Evolutionary conservation across 306 rosid species (phyloP).

Genomic region (Fagus crenata): DNA sequence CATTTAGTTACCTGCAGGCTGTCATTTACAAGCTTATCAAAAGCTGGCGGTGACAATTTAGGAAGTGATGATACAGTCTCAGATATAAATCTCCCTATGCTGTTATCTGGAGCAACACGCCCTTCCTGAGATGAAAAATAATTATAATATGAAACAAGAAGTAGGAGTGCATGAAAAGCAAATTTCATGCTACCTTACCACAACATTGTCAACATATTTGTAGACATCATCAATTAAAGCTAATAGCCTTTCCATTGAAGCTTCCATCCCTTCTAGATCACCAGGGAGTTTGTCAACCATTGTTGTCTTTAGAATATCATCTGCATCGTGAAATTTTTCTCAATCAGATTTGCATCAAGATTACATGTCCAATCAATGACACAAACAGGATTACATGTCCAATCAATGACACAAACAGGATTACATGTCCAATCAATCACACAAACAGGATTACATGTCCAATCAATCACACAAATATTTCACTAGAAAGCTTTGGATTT

Average conservation of each 20-base stretch:
- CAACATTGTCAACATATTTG: slow-evolving; percentile 91
- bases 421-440: not conserved
- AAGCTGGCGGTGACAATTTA: slow-evolving; percentile 57
- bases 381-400: no score
- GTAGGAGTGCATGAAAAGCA: not conserved
- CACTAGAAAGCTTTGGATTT: not conserved
- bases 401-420: not conserved
- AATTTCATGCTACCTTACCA: slow-evolving; percentile 44
- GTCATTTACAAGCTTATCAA: slow-evolving; percentile 84
- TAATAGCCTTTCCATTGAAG: slow-evolving; percentile 80
- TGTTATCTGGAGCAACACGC: slow-evolving; percentile 67
- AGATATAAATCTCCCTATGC: slow-evolving; percentile 62
- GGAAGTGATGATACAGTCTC: slow-evolving; percentile 79
- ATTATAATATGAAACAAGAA: not conserved
- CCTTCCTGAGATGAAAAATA: slow-evolving; percentile 64
- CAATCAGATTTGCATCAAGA: slow-evolving; percentile 3
- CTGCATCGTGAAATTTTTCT: slow-evolving; percentile 44
- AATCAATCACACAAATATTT: not conserved
- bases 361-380: not conserved
- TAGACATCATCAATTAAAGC: slow-evolving; percentile 80
- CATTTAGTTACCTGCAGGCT: slow-evolving; percentile 63
- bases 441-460: not conserved
- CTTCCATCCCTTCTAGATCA: slow-evolving; percentile 99
- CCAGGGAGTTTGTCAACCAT: slow-evolving; percentile 85
- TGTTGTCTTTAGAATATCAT: slow-evolving; percentile 71